Base-by-base conservation (phyloP, 306 rosid species). In the Lathyrus oleraceus region DNA sequence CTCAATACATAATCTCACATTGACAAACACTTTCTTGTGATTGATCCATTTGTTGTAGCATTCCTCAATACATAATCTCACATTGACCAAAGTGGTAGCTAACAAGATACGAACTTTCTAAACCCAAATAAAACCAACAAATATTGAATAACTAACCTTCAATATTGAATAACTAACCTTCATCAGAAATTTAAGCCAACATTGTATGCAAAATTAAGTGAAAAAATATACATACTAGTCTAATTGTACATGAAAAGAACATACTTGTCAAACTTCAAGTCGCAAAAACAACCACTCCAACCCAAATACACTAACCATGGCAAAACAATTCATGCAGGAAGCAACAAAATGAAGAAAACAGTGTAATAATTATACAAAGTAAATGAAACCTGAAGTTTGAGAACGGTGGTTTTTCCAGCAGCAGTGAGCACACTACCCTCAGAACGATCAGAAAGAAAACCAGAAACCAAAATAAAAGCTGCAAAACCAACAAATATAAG, bases 391-490 rank as follows among this genome's bases (percentile, higher is more conserved):
- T 94, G 98, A 76, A 94, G 88, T 79, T 94, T 94, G 69, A 94
- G 71, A 48, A 94, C 98, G 44, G 85, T 87, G 16, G 92, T 88
- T 85, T 81, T 94, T 48, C 63, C 85, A 3, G 92, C 69, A 20
- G 85, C 96, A 59, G 98, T 88, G 60, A 90, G 96, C 7, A 90
- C 83, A 69, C 96, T 82, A 60, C 79, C 89, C 32, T 90, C 95
- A 2, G 92, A 78, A 30, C 97, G 87, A 70, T 94, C 97, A 0
- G 98, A 94, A 27, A 94, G 95, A 47, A 90, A 83, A 12, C 97
- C 98, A 15, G 98, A 94, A 61, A 90, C 97, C 85, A 94, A 75
- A 76, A 94, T 44, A 80, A 94, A 94, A 44, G 98, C 96, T 3
- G 83, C 86, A 14, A 94, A 94, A 14, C 98, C 97, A 51, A 80